Base-by-base conservation (phyloP, 2,329 filamentous ascomycete species). In the Fusarium sp. region DNA sequence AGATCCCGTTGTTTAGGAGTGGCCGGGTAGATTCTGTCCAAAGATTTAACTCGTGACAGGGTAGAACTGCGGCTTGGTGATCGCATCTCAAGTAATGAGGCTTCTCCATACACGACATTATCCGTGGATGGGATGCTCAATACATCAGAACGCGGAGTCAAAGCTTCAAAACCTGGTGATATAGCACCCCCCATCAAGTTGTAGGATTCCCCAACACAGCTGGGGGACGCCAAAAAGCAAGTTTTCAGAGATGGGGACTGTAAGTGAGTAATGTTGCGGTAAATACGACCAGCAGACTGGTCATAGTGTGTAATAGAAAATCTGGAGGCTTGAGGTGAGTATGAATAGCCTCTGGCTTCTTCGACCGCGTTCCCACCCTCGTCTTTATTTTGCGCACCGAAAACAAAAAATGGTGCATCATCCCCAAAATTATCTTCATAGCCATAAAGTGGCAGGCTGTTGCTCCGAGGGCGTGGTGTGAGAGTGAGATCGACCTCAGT, bases 361-460 rank as follows among this genome's bases (percentile, higher is more conserved):
- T 72, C 70, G 29, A 49, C 46, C 3, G 60, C 34, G 27, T 65
- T 73, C n/a, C 73, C 71, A 8, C 55, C 55, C 18, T 77, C 75
- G 12, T 75, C 63, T 32, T 72, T 63, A 6, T 71, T 72, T n/a
- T 74, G 75, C 29, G 80, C 78, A 2, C 84, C 84, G 68, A 86
- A 86, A 30, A 86, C 80, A 66, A 83, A 84, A 65, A 86, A 86
- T 2, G 84, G 84, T 3, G 83, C 80, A 3, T 79, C 76, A 29
- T 85, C 82, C 15, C 82, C 80, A 40, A 83, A 79, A 22, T 80
- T 81, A 54, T 85, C 84, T 5, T 79, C 74, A 38, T 82, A 81
- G 9, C 81, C 82, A 62, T 83, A 84, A n/a, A 83, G 68, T 0
- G 86, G 86, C 42, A 88, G 73, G 63, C 84, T 88, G 47, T 82